phyloP scores from a whole-genome alignment of 306 rosid species.

The Lathyrus oleraceus region DNA sequence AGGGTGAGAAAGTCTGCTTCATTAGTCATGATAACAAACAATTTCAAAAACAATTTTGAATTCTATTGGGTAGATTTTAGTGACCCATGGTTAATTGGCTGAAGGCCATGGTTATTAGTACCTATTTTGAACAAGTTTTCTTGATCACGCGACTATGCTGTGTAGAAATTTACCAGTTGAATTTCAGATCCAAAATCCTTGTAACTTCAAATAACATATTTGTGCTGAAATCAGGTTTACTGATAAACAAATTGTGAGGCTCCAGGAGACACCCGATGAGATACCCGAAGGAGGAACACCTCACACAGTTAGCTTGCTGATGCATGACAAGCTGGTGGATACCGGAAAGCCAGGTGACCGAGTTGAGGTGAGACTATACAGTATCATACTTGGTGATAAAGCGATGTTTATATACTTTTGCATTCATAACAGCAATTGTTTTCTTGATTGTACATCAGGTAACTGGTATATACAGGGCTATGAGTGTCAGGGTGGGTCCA shows the following conservation, averaged over 20 bases:
- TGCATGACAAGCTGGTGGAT: conserved; percentile 97
- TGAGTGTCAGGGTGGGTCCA: conserved; percentile 95
- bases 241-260: conserved; percentile 95
- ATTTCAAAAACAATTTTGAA: conserved; percentile 2
- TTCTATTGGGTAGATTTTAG: neutral
- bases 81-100: neutral
- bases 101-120: neutral
- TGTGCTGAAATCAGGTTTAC: conserved; percentile 60
- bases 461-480: conserved; percentile 93
- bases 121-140: neutral
- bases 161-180: neutral
- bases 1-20: neutral
- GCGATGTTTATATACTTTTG: conserved; percentile 20
- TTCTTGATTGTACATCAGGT: conserved; percentile 55
- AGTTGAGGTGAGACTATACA: conserved; percentile 70
- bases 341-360: conserved; percentile 95
- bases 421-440: conserved; percentile 19
- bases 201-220: conserved; percentile 20
- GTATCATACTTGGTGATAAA: conserved; percentile 4
- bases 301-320: conserved; percentile 90
- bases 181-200: conserved; percentile 15
- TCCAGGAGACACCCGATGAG: conserved; percentile 98
- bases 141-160: neutral
- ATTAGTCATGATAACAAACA: neutral
- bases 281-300: conserved; percentile 99